Evolutionary conservation across 192 early-diverging fungal genomes (phyloP).

Genomic region (Phlyctochytrium arcticum): DNA sequence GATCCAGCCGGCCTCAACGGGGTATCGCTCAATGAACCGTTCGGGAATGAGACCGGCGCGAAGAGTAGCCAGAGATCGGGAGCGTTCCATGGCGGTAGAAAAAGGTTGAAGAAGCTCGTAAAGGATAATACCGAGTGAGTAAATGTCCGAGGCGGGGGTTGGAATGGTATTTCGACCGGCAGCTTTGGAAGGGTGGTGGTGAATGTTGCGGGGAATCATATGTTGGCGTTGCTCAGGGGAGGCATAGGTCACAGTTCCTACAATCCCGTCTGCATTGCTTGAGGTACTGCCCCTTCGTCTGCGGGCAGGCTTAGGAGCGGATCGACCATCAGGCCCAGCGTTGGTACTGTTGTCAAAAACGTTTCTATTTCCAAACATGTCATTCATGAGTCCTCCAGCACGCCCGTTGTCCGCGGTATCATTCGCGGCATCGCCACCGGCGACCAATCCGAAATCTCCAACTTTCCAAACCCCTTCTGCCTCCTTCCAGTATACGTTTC

Average conservation of each 20-base stretch:
- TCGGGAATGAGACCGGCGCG: conserved; percentile 65
- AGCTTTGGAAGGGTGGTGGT: no score
- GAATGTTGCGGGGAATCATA: no score
- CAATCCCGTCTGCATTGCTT: no score
- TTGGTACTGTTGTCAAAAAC: no score
- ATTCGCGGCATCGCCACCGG: conserved; percentile 39
- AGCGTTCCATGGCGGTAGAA: conserved; percentile 87
- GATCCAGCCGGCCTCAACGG: conserved; percentile 56
- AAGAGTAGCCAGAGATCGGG: conserved; percentile 59
- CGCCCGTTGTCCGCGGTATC: neutral
- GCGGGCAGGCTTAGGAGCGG: no score
- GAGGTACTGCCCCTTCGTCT: no score
- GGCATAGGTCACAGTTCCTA: conserved; percentile 82
- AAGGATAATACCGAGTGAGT: conserved; percentile 93
- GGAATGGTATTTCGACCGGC: conserved; percentile 36
- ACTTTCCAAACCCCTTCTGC: conserved; percentile 67
- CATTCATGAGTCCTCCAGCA: no score
- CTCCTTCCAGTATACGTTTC: conserved; percentile 43
- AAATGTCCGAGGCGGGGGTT: conserved; percentile 71
- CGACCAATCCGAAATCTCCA: conserved; percentile 96
- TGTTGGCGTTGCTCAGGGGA: conserved; percentile 83
- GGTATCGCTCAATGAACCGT: conserved; percentile 61
- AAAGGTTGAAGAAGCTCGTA: conserved; percentile 93
- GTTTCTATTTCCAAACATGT: no score
- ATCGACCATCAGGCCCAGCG: no score